Base-by-base conservation (phyloP, 1,284 basidiomycete genomes). In the Boletus sp. region DNA sequence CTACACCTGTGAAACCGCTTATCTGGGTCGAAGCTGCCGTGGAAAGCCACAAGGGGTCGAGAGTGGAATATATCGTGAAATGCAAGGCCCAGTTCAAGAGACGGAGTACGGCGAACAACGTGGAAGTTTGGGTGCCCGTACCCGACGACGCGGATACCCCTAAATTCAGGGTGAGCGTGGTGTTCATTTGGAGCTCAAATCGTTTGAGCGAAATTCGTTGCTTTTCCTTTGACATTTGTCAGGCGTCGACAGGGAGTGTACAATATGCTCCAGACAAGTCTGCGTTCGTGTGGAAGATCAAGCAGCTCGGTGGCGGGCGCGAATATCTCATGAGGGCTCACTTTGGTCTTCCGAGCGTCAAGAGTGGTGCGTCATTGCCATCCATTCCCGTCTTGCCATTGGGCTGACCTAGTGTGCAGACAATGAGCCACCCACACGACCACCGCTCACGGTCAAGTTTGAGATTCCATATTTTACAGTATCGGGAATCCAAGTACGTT, bases 401-500 rank as follows among this genome's bases (percentile, higher is more conserved):
- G 40, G 23, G 32, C 9, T 53, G 27, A 42, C 8, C 23, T 29
- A 16, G 6, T 30, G 13, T 27, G 7, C 25, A 62, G 61, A 62
- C 14, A 55, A 5, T n/a, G 45, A 56, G 13, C 33, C 44, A 2
- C 44, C 57, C 10, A 91, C 93, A 62, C 85, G 91, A 20, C 84
- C 93, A 19, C 96, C 96, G 0, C 96, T 99, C 59, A 92, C 88
- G 1, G 91, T 98, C 69, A 94, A 92, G 69, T 99, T 94, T 58
- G 95, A 99, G 73, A 97, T 99, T 37, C 94, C 95, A 2, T 97
- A 96, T 73, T 97, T 97, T 66, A 97, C 94, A 1, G 88, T 94
- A 1, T 96, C 93, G 0, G 95, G 96, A 8, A 96, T 98, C 52
- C 93, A 96, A 69, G 95, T 98, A 14, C 80, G 94, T 45, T 98